Conservation (phyloP, 768 basidiomycete species). For the Boletus vermiculosoides region DNA sequence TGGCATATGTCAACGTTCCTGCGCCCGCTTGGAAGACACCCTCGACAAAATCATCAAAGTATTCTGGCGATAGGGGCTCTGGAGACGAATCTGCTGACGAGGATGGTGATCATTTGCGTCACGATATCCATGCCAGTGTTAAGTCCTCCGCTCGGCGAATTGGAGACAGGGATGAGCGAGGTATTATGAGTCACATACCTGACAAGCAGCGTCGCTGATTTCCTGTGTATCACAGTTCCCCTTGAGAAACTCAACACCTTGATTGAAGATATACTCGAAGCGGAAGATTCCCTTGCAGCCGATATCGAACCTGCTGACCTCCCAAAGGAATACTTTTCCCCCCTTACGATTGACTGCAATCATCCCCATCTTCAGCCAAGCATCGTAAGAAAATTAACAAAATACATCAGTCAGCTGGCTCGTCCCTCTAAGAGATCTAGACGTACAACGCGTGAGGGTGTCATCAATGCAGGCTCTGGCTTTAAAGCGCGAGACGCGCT, state of each 20-base stretch:
- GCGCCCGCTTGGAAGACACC: slow-evolving; percentile 30
- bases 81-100: slow-evolving; percentile 55
- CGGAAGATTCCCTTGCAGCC: slow-evolving; percentile 67
- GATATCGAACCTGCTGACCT: slow-evolving; percentile 53
- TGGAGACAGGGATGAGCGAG: slow-evolving; percentile 76
- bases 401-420: slow-evolving; percentile 64
- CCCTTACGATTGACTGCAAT: slow-evolving; percentile 52
- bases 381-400: slow-evolving; percentile 66
- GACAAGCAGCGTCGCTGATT: not conserved
- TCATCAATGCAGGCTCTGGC: slow-evolving; percentile 30
- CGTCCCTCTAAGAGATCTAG: slow-evolving; percentile 68
- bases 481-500: slow-evolving; percentile 57
- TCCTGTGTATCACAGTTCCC: slow-evolving; percentile 42
- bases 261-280: slow-evolving; percentile 83
- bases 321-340: slow-evolving; percentile 62
- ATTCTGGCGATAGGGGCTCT: slow-evolving; percentile 45
- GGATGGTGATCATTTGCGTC: slow-evolving; percentile 31
- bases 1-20: slow-evolving; percentile 36
- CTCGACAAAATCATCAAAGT: slow-evolving; percentile 19
- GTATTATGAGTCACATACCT: slow-evolving; percentile 33
- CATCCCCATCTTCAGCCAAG: slow-evolving; percentile 59
- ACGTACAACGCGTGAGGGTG: slow-evolving; percentile 41
- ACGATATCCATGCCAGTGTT: slow-evolving; percentile 31
- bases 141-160: slow-evolving; percentile 58
- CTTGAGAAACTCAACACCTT: slow-evolving; percentile 74